Evolutionary conservation across 331 rosid genomes (phyloP), one percentile per base, ranked within the genome.

Genomic region (Pyrus hybrid): DNA sequence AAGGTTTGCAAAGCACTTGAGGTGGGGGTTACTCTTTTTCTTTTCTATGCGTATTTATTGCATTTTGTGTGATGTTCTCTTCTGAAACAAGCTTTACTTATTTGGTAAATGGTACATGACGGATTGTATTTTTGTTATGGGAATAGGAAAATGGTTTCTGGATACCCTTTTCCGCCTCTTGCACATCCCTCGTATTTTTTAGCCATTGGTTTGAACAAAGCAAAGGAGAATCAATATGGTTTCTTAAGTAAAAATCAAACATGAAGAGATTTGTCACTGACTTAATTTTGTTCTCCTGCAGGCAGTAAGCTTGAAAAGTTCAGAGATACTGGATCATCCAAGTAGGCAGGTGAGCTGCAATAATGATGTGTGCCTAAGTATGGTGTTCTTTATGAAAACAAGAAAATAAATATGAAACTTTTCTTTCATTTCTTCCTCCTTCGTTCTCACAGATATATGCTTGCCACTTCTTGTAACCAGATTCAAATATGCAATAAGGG

Each of bases 1-100:
- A 90, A 88, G 88, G 81, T 94, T 80, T 94, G 99, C 86, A 94
- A 89, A 89, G 97, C 99, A 37, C 97, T 94, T 57, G 87, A 94
- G 97, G 99, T 92, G 83, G 63, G 87, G 87, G 70, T 74, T 81
- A 68, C 72, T 63, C 28, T 33, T 76, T 76, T 32, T 73, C 66
- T 28, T 77, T 79, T 35, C 72, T 66, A 30, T 60, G 41, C 63
- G 68, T 67, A 25, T 25, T 9, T 57, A 54, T 54, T 67, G 28
- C 25, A 41, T 70, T 30, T 58, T 69, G 8, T 62, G 22, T 65
- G 22, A 63, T 72, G 32, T 20, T 51, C 18, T 33, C 47, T 16
- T 29, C 13, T 32, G 8, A 64, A 64, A 64, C 53, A 67, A 8
- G 23, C 71, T 32, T n/a, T 65, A 65, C 51, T 33, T 49, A 67